A percentile compares a stretch with the other conserved stretches of the same genome.
Conservation (phyloP, 345 rosid genomes). For the Lumnitzera racemosa region DNA sequence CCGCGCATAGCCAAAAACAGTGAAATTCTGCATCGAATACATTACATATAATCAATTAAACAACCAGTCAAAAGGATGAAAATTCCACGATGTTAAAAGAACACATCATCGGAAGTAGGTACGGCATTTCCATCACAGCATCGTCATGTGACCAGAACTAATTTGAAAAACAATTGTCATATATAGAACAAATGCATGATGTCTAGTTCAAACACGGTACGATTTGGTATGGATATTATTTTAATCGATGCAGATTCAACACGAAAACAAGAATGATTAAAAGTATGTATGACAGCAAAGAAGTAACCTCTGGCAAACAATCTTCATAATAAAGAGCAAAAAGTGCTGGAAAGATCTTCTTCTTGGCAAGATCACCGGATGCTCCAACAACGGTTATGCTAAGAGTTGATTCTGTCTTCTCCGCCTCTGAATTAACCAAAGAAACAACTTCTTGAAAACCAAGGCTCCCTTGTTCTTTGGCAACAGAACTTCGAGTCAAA, state of each 20-base stretch:
- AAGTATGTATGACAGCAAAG: background rate
- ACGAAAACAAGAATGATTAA: background rate
- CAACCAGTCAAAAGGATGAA: background rate
- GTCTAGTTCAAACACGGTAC: no score
- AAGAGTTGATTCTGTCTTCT: conserved; percentile 38
- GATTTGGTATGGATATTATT: no score
- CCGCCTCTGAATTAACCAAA: conserved; percentile 14
- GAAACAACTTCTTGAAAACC: conserved; percentile 15
- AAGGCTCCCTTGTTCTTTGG: conserved; percentile 19
- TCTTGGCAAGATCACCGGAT: conserved; percentile 90
- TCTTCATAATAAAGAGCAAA: conserved; percentile 86
- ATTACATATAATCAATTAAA: background rate
- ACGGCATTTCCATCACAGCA: no score
- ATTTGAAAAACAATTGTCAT: no score
- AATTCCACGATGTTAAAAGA: background rate
- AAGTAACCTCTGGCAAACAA: conserved; percentile 53
- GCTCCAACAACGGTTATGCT: conserved; percentile 92
- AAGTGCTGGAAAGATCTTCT: conserved; percentile 88
- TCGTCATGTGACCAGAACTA: no score
- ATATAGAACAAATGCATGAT: no score
- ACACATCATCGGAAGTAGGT: no score
- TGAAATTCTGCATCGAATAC: conserved; percentile 38
- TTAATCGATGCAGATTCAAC: no score
- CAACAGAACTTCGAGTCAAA: conserved; percentile 32
- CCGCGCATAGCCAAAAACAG: conserved; percentile 76